Evolutionary conservation across 805 yeast species (phyloP), one percentile per base, ranked within the genome.

Genomic region (Suhomyces xylopsoci): DNA sequence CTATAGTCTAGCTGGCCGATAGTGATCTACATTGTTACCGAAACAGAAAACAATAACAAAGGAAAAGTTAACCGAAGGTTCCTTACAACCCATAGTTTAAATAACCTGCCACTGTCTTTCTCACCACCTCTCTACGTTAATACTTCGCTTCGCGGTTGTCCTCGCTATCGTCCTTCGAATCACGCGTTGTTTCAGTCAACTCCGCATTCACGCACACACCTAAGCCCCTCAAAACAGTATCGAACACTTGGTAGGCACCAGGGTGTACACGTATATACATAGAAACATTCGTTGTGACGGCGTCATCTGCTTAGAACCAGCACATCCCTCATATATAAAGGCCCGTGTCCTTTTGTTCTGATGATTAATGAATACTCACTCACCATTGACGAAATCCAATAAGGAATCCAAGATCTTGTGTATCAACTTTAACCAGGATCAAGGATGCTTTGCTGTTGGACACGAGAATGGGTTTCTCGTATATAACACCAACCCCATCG

Each of bases 401-500:
- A 48, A 32, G 30, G 58, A 64, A 61, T 71, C 78, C 1, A 65
- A 65, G 49, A 74, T 85, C 38, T 72, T 85, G 19, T 78, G 82
- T 55, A 83, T 87, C 8, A 73, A 83, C 24, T 92, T 90, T 76
- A 93, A 93, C 69, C 96, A 90, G 69, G 97, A 92, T 70, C 88
- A 84, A 62, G 86, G 90, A 36, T 93, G 97, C 67, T 91, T 93
- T 71, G 89, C 96, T 17, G 76, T 89, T 24, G 88, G 94, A 49
- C 86, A 83, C 56, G 91, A 88, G 54, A 69, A 75, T 45, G 97
- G 98, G 15, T 91, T 93, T 66, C 73, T 84, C 50, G 96, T 93
- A 10, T 93, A 83, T 75, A 88, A 87, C 63, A 81, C 96, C 3
- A 92, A 90, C 64, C 98, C 99, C 3, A 78, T 92, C 73, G 94